phyloP scores from a whole-genome alignment of 768 basidiomycete genomes.

The Suillus variegatus region DNA sequence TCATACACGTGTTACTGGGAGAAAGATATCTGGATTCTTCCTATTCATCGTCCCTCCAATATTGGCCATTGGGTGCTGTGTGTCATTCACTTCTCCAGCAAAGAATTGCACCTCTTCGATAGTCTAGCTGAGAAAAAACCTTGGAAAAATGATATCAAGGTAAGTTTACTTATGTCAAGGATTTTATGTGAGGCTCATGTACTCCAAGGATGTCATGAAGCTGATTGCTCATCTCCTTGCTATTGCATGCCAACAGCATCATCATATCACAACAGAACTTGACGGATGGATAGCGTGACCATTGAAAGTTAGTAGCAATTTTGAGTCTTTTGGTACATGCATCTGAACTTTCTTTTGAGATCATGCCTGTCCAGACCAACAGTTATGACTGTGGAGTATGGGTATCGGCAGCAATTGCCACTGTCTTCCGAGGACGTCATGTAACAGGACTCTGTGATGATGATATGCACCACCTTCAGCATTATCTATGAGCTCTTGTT shows the following conservation, averaged over 20 bases:
- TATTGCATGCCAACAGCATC: conserved; percentile 1
- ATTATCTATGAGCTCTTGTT: conserved; percentile 11
- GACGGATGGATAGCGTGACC: conserved; percentile 9
- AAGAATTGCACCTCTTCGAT: conserved; percentile 17
- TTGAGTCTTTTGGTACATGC: not conserved
- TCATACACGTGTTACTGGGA: conserved; percentile 28
- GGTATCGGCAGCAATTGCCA: conserved; percentile 23
- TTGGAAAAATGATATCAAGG: conserved; percentile 11
- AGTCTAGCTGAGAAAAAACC: conserved; percentile 9
- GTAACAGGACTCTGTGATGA: conserved; percentile 13
- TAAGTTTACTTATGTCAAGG: not conserved
- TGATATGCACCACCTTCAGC: conserved; percentile 16
- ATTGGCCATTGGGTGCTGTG: conserved; percentile 38
- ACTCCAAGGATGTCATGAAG: conserved; percentile 8
- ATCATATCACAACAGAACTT: conserved; percentile 5
- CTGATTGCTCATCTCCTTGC: conserved; percentile 8
- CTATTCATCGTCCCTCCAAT: conserved; percentile 29
- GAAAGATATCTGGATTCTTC: conserved; percentile 37
- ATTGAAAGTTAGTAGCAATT: not conserved
- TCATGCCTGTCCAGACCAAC: conserved; percentile 17
- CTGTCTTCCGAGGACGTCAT: conserved; percentile 18
- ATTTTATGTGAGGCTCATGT: not conserved
- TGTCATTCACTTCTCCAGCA: conserved; percentile 8
- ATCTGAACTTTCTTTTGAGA: not conserved
- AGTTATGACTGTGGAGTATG: conserved; percentile 26